phyloP scores from a whole-genome alignment of 176 grass and related monocot species.

The Guadua angustifolia region DNA sequence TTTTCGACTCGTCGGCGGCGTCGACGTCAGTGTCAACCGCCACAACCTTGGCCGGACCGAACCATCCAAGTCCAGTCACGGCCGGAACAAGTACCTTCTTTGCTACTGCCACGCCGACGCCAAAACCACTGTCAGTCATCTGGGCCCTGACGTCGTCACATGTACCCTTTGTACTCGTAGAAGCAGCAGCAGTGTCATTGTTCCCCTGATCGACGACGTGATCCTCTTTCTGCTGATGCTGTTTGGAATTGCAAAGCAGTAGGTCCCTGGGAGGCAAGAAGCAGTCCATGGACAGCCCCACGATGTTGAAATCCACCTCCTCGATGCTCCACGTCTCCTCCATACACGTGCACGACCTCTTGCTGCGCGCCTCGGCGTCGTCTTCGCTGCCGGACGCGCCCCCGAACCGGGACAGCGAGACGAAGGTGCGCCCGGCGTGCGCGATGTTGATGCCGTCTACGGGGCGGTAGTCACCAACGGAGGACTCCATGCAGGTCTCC shows the following conservation, averaged over 20 bases:
- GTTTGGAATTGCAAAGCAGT: neutral
- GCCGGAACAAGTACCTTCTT: slow-evolving; percentile 35
- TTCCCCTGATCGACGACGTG: neutral
- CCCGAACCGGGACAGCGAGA: slow-evolving; percentile 53
- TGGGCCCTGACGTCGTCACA: neutral
- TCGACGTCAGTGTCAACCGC: slow-evolving; percentile 14
- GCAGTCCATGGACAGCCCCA: slow-evolving; percentile 65
- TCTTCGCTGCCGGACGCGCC: slow-evolving; percentile 20
- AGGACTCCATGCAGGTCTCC: slow-evolving; percentile 79
- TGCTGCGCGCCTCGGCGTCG: slow-evolving; percentile 23
- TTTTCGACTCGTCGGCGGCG: neutral
- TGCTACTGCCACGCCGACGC: neutral
- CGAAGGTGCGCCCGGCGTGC: slow-evolving; percentile 65
- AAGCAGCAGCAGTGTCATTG: neutral
- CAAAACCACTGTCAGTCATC: neutral
- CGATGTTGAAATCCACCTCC: slow-evolving; percentile 81
- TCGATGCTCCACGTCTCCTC: slow-evolving; percentile 83
- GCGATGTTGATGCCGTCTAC: slow-evolving; percentile 81
- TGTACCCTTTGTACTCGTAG: neutral
- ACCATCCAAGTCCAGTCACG: slow-evolving; percentile 30
- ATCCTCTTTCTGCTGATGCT: neutral
- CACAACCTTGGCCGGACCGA: slow-evolving; percentile 41
- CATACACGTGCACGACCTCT: slow-evolving; percentile 41
- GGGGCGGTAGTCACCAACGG: slow-evolving; percentile 68
- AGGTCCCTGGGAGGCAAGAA: slow-evolving; percentile 77